Conservation (phyloP, 352 stramenopile species). For the Phytophthora citrophthora region DNA sequence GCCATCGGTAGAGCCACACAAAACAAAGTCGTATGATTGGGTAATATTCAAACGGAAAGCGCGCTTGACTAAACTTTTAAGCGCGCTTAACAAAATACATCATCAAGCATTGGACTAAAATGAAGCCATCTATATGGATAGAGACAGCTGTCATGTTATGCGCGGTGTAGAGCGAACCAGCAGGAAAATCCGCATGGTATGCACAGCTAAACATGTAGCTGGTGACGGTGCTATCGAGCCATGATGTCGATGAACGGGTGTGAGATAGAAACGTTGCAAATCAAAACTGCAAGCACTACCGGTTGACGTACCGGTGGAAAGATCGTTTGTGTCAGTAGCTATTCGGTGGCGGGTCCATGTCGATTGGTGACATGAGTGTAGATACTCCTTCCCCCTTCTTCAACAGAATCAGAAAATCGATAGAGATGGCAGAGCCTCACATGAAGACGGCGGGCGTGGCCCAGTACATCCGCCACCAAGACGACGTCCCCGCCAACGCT, state of each 20-base stretch:
- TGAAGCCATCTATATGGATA: neutral
- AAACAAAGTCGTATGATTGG: neutral
- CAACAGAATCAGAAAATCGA: conserved; percentile 11
- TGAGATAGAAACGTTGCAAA: neutral
- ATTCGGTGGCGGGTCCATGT: conserved; percentile 12
- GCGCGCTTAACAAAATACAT: conserved; percentile 1
- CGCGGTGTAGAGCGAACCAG: neutral
- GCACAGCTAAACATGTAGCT: neutral
- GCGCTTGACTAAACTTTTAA: conserved; percentile 2
- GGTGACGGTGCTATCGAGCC: neutral
- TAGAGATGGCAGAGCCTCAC: conserved; percentile 78
- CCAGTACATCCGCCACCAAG: conserved; percentile 75
- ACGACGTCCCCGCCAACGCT: conserved; percentile 72
- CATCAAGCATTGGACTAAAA: neutral
- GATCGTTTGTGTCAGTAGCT: conserved; percentile 5
- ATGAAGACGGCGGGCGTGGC: conserved; percentile 87
- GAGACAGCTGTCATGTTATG: too few relatives aligned
- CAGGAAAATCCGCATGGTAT: neutral
- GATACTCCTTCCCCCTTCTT: conserved; percentile 9
- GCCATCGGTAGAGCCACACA: conserved; percentile 24
- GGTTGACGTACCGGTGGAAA: conserved; percentile 15
- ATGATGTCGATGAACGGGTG: neutral
- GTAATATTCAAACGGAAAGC: neutral
- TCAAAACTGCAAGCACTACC: neutral
- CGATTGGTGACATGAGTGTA: conserved; percentile 12